Conservation (phyloP, 345 rosid species). For the Geranium rotundifolium region DNA sequence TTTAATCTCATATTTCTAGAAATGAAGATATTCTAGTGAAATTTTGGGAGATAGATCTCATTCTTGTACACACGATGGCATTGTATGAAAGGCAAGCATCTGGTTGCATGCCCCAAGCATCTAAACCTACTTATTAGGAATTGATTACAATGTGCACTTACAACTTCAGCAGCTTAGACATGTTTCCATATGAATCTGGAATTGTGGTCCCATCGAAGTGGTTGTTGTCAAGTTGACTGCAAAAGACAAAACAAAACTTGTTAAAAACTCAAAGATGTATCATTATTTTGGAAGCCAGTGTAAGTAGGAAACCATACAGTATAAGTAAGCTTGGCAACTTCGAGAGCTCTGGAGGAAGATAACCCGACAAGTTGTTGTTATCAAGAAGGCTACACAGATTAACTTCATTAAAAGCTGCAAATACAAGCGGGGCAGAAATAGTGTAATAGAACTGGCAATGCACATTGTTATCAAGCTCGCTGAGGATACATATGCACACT, state of each 20-base stretch:
- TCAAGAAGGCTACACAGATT: constrained; percentile 68
- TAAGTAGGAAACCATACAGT: constrained; percentile 46
- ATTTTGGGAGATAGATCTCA: too few relatives aligned
- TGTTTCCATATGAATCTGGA: constrained; percentile 60
- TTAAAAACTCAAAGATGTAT: neutral
- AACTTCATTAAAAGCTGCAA: constrained; percentile 1
- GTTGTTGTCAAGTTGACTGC: constrained; percentile 92
- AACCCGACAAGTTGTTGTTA: constrained; percentile 76
- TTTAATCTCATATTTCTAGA: too few relatives aligned
- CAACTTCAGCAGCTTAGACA: constrained; percentile 76
- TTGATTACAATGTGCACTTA: constrained; percentile 32
- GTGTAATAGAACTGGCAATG: too few relatives aligned
- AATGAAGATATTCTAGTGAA: too few relatives aligned
- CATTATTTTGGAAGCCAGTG: neutral
- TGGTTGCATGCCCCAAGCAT: constrained; percentile 1
- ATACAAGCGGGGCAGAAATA: neutral
- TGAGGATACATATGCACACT: constrained; percentile 5
- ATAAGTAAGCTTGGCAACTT: constrained; percentile 59
- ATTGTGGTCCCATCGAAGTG: constrained; percentile 62
- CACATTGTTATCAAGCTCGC: neutral
- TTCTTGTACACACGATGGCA: too few relatives aligned
- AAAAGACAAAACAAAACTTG: constrained; percentile 4
- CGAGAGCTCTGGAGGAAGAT: constrained; percentile 71
- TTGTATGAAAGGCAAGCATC: neutral
- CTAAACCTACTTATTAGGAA: neutral